Evolutionary conservation across 2,329 filamentous ascomycete species (phyloP), one percentile per base, ranked within the genome.

Genomic region (Aureobasidium vineae): DNA sequence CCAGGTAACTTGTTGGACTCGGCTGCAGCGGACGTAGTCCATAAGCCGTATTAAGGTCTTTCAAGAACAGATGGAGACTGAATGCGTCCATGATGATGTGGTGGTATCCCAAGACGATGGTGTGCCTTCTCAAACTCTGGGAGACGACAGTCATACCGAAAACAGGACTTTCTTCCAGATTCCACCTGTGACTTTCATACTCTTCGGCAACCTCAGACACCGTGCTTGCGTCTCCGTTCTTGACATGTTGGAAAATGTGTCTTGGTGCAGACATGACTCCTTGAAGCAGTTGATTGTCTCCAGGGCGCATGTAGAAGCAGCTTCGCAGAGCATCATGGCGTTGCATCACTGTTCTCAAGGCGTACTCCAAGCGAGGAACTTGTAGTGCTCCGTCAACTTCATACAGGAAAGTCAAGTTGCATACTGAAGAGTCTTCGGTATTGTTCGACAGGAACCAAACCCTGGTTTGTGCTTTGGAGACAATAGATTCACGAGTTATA

Each of bases 11-110:
- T 38, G 67, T 52, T 65, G 45, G 23, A 21, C 2, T 13, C 6
- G 41, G 40, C 16, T 28, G 10, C 10, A 49, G 56, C 1, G 15
- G 23, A 23, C 13, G 26, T 3, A n/a, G 6, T 16, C 33, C 63
- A 57, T 74, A 75, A 1, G 67, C 60, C 31, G 67, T 52, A 11
- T 70, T 49, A 8, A 76, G 21, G 45, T 75, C 72, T 23, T 36
- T 56, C 4, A 75, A 63, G 49, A 76, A 69, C 1, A 72, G 63
- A 5, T 72, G 56, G 47, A 68, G 71, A 53, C 73, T 71, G 26
- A 72, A 38, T 3, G 74, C 75, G 61, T 78, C 77, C 67, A 77
- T 70, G 26, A 68, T 69, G 59, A 78, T 76, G 64, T 77, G 76
- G 59, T 78, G 76, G 49, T 70, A 74, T 1, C 67, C 70, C 21